These are phyloP conservation scores for Xerophyta viscosa DNA, from an alignment of 106 monocot species.

Conservation along the genomic window DNA sequence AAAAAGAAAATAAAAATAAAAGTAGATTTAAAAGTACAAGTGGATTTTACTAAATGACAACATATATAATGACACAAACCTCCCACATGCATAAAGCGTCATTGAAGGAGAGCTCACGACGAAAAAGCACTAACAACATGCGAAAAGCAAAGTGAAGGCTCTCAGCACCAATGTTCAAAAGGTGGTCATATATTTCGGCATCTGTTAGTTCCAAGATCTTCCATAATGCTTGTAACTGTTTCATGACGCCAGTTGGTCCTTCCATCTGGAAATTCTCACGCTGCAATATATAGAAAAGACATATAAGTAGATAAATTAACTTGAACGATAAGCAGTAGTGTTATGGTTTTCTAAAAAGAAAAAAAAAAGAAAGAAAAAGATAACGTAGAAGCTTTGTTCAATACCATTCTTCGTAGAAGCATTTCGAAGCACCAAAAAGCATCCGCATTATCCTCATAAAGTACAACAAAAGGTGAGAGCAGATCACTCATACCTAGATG, in stretches of 20 bases:
- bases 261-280: constrained; percentile 98
- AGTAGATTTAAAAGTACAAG: too few species aligned
- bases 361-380: too few species aligned
- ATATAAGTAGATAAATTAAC: too few species aligned
- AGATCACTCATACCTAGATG: constrained; percentile 95
- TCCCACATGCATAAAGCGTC: constrained; percentile 97
- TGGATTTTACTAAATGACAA: not conserved
- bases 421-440: constrained; percentile 99
- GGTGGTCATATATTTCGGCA: constrained; percentile 82
- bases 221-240: constrained; percentile 86
- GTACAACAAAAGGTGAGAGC: constrained; percentile 96
- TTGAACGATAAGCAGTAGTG: too few species aligned
- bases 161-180: constrained; percentile 88
- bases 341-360: too few species aligned
- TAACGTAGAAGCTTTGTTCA: not conserved
- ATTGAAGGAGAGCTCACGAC: constrained; percentile 72
- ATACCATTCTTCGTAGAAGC: constrained; percentile 95
- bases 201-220: constrained; percentile 87
- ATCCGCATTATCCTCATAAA: constrained; percentile 97
- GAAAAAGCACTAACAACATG: constrained; percentile 86
- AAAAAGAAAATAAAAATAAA: too few species aligned
- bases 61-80: constrained; percentile 24
- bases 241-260: constrained; percentile 94
- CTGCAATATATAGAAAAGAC: constrained; percentile 23
- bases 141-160: constrained; percentile 97